Conservation (phyloP, 768 basidiomycete species). For the Strobilomyces echinocephalus region DNA sequence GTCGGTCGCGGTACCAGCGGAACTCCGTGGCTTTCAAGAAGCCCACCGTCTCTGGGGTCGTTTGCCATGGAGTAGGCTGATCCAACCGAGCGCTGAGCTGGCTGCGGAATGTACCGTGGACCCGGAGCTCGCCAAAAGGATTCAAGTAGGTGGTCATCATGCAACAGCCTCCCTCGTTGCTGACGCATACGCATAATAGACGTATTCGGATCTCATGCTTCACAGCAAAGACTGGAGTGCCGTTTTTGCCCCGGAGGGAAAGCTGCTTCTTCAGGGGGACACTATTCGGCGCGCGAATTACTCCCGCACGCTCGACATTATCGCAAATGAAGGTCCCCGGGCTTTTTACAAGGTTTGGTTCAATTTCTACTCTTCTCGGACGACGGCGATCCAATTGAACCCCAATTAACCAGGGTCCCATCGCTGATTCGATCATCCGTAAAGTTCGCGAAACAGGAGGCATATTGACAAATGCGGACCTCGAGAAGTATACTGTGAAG, state of each 20-base stretch:
- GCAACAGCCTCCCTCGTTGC: background rate
- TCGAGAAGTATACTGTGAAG: conserved; percentile 63
- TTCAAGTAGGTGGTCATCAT: conserved; percentile 47
- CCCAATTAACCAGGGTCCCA: conserved; percentile 51
- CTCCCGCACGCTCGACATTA: conserved; percentile 66
- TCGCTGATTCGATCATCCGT: conserved; percentile 73
- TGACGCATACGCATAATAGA: conserved; percentile 25
- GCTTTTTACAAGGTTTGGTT: conserved; percentile 72
- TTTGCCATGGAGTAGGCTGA: conserved; percentile 71
- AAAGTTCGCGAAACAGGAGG: conserved; percentile 74
- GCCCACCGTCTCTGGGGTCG: conserved; percentile 81
- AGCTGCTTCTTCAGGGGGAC: conserved; percentile 70
- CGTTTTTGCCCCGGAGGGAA: conserved; percentile 79
- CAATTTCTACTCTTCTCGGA: conserved; percentile 7
- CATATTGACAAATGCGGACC: conserved; percentile 70
- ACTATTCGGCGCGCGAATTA: conserved; percentile 67
- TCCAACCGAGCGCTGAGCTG: conserved; percentile 69
- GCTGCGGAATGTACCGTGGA: conserved; percentile 80
- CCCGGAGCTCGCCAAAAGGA: conserved; percentile 66
- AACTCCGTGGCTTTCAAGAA: conserved; percentile 81
- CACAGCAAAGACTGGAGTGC: conserved; percentile 67
- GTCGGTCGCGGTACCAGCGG: conserved; percentile 86
- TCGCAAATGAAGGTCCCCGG: conserved; percentile 72
- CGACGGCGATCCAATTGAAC: conserved; percentile 10
- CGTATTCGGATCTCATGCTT: conserved; percentile 53